Evolutionary conservation across 495 filamentous ascomycete genomes (phyloP).

Genomic region (Penicillium roqueforti): DNA sequence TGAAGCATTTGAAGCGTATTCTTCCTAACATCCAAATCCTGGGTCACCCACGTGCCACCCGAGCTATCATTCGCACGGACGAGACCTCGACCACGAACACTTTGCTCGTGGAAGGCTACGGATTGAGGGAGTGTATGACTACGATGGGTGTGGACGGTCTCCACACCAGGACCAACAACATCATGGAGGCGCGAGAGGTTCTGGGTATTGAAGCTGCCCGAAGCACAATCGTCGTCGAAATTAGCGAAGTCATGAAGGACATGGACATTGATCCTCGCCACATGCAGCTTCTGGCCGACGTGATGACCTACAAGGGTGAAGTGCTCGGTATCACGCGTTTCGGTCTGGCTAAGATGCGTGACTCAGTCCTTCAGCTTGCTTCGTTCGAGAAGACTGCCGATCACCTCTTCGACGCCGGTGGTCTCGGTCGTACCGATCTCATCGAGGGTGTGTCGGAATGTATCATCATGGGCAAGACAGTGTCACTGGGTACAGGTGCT

Average conservation of each 20-base stretch:
- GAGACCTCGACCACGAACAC: constrained; percentile 56
- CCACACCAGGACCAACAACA: constrained; percentile 70
- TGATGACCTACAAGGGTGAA: constrained; percentile 99
- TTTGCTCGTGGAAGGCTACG: constrained; percentile 92
- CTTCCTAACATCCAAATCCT: constrained; percentile 76
- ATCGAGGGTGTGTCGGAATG: constrained; percentile 94
- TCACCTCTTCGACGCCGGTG: constrained; percentile 93
- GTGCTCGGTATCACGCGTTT: constrained; percentile 97
- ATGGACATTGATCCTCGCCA: constrained; percentile 98
- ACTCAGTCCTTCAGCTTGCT: constrained; percentile 88
- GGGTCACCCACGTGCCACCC: constrained; percentile 77
- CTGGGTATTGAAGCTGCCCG: constrained; percentile 95
- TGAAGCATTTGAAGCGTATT: constrained; percentile 77
- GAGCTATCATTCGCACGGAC: constrained; percentile 84
- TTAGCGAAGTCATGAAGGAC: constrained; percentile 73
- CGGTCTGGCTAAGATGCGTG: constrained; percentile 94
- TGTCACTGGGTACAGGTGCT: constrained; percentile 85
- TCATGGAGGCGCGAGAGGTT: constrained; percentile 89
- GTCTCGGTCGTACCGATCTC: constrained; percentile 78
- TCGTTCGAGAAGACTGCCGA: constrained; percentile 99
- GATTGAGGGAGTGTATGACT: constrained; percentile 81
- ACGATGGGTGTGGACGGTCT: constrained; percentile 81
- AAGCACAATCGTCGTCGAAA: constrained; percentile 76
- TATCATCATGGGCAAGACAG: constrained; percentile 96
- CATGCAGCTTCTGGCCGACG: constrained; percentile 97